Conservation (phyloP, 768 basidiomycete species). For the Trametes maxima region DNA sequence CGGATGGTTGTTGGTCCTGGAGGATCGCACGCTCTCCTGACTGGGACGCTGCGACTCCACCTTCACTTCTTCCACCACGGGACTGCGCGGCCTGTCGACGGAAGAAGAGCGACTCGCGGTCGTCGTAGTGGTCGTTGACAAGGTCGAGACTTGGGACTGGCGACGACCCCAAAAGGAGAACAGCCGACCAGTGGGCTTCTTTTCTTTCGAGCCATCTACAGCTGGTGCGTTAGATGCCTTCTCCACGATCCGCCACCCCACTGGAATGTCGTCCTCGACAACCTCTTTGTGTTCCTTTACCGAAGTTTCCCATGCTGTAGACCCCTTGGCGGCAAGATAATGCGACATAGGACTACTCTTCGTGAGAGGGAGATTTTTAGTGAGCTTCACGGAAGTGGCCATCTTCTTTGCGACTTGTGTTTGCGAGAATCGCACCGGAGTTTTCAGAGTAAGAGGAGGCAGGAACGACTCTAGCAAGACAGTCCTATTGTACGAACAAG, state of each 20-base stretch:
- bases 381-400: slow-evolving; percentile 62
- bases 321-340: slow-evolving; percentile 70
- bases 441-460: slow-evolving; percentile 54
- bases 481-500: slow-evolving; percentile 37
- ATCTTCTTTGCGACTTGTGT: slow-evolving; percentile 61
- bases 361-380: slow-evolving; percentile 57
- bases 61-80: slow-evolving; percentile 8
- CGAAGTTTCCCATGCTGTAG: slow-evolving; percentile 73
- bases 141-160: slow-evolving; percentile 11
- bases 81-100: slow-evolving; percentile 13
- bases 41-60: slow-evolving; percentile 23
- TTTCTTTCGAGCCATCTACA: slow-evolving; percentile 48
- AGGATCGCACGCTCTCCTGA: slow-evolving; percentile 23
- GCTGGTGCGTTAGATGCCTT: slow-evolving; percentile 46
- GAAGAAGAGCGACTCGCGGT: slow-evolving; percentile 3
- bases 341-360: slow-evolving; percentile 68
- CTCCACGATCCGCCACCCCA: slow-evolving; percentile 73
- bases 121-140: neutral
- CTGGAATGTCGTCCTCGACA: slow-evolving; percentile 59
- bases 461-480: slow-evolving; percentile 46
- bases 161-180: slow-evolving; percentile 71
- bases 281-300: slow-evolving; percentile 56
- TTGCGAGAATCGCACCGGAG: slow-evolving; percentile 50
- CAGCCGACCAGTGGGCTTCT: slow-evolving; percentile 55
- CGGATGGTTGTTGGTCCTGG: slow-evolving; percentile 5